Evolutionary conservation across 1,284 basidiomycete genomes (phyloP).

Genomic region (Apiotrichum akiyoshidainum): DNA sequence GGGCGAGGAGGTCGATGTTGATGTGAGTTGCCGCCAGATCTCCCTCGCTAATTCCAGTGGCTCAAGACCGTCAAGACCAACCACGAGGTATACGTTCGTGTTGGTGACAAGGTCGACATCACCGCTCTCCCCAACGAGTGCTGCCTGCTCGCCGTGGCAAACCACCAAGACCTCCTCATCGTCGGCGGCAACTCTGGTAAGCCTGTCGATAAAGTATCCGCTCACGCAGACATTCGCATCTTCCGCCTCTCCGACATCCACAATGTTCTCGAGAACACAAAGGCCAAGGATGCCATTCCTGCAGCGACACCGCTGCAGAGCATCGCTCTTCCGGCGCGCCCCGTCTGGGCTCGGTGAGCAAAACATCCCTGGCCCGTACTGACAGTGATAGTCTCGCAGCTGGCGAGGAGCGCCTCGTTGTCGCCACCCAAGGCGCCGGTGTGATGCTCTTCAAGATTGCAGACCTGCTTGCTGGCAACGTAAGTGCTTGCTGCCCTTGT

Average conservation of each 20-base stretch:
- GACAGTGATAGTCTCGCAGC: constrained; percentile 35
- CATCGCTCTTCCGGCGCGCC: constrained; percentile 36
- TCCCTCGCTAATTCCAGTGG: constrained; percentile 36
- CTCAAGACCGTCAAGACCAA: constrained; percentile 48
- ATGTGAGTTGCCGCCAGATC: constrained; percentile 26
- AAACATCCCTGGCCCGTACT: neutral
- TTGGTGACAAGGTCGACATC: constrained; percentile 40
- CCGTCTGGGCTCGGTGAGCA: constrained; percentile 46
- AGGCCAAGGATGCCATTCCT: constrained; percentile 33
- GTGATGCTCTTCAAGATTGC: constrained; percentile 33
- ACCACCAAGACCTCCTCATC: constrained; percentile 45
- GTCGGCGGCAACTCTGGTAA: constrained; percentile 42
- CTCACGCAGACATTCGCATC: constrained; percentile 36
- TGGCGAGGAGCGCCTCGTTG: constrained; percentile 40
- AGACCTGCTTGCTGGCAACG: constrained; percentile 40
- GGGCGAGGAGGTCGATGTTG: constrained; percentile 44
- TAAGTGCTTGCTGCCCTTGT: constrained; percentile 17
- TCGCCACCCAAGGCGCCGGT: constrained; percentile 32
- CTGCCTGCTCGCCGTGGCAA: constrained; percentile 50
- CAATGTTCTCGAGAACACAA: constrained; percentile 26
- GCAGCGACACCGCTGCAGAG: constrained; percentile 25
- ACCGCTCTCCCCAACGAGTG: constrained; percentile 42
- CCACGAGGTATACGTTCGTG: constrained; percentile 48
- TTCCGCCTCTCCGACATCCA: constrained; percentile 39
- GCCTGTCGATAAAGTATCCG: neutral